Base-by-base conservation (phyloP, 2,329 filamentous ascomycete genomes). In the Fusarium redolens region DNA sequence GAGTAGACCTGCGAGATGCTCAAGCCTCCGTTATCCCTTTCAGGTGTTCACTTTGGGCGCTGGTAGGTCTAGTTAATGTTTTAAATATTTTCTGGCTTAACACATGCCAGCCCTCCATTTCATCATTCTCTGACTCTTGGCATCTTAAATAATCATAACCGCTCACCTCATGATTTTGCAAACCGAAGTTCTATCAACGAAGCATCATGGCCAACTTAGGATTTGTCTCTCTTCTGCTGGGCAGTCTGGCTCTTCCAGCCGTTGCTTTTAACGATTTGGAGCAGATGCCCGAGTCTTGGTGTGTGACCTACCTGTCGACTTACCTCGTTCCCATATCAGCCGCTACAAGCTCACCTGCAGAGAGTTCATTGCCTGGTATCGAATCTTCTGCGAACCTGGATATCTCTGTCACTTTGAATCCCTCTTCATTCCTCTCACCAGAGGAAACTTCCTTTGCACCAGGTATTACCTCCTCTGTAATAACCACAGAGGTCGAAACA, bases 51-150 rank as follows among this genome's bases (percentile, higher is more conserved):
- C 18, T 17, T n/a, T 30, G 6, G 44, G 25, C 6, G 18, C 9
- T 30, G 6, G 30, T 4, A 31, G 20, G 28, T 31, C 45, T 22
- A 17, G 4, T 8, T n/a, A 12, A 13, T 3, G 4, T 3, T 5
- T 8, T 8, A 8, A 13, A 0, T 30, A 8, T 15, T 48, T 10
- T 30, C n/a, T n/a, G 7, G 0, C 3, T 8, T n/a, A 18, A 48
- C 28, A 3, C 14, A 31, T 15, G 45, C 28, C 14, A 28, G 28
- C 28, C 28, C 7, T 7, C 28, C 28, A 28, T 28, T 28, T 28
- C 28, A 7, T 6, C 28, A 5, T 28, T 28, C 7, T 28, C 6
- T 28, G 28, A 28, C 28, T 28, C 28, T n/a, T 5, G 14, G 14
- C 4, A 9, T 31, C 45, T 31, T 48, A n/a, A 17, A 48, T 31